phyloP scores from a whole-genome alignment of 2,329 filamentous ascomycete species.

The Lasiodiplodia hormozganensis region DNA sequence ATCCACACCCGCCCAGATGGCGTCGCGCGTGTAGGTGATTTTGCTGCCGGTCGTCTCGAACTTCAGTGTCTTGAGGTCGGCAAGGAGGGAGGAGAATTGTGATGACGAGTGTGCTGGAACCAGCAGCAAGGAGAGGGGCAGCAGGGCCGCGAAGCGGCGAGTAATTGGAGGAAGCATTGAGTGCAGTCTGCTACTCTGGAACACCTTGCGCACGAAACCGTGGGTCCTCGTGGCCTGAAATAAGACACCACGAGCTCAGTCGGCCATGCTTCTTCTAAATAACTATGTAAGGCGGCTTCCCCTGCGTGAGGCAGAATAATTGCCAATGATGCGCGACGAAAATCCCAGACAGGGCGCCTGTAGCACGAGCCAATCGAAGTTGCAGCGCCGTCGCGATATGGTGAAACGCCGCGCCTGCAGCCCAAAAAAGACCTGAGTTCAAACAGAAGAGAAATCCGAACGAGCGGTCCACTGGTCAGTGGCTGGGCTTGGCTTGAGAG shows the following conservation, averaged over 20 bases:
- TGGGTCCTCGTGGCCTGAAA: neutral
- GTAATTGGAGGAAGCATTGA: neutral
- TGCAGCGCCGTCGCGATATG: neutral
- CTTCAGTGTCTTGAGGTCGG: neutral
- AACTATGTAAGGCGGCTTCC: neutral
- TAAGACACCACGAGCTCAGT: neutral
- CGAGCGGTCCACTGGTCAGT: too few species aligned
- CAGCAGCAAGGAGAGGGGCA: neutral
- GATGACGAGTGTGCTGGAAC: neutral
- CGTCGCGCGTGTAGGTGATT: slow-evolving; percentile 7
- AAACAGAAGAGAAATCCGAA: too few species aligned
- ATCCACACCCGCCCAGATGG: neutral
- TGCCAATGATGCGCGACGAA: neutral
- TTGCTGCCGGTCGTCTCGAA: neutral
- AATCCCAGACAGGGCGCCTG: neutral
- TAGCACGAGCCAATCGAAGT: neutral
- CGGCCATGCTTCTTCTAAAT: neutral
- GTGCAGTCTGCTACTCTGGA: neutral
- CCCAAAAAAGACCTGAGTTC: neutral
- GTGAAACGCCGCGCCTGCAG: neutral
- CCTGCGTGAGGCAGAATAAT: neutral
- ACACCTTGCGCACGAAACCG: neutral
- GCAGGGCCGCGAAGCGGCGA: neutral
- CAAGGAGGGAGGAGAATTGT: neutral
- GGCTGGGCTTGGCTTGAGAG: too few species aligned